Base-by-base conservation (phyloP, 768 basidiomycete genomes). In the Tulasnella sp. region DNA sequence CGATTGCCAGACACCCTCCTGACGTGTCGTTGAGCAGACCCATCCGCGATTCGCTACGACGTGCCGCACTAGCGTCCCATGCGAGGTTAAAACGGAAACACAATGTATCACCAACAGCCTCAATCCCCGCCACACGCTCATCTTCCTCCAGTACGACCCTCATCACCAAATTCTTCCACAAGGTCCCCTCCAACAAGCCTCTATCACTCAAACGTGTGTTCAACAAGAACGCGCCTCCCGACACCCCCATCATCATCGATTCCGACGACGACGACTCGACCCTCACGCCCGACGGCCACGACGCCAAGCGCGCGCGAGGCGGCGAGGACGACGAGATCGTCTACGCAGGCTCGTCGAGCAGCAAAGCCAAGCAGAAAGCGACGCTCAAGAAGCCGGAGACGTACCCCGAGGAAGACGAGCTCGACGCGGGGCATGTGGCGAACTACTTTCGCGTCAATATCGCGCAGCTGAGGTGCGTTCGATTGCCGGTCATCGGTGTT, bases 381-480 rank as follows among this genome's bases (percentile, higher is more conserved):
- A 7, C 43, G 42, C 39, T 37, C 32, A 23, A 32, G 25, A 48
- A 48, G 34, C 15, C 46, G 19, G 27, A 25, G 11, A 25, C 29
- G 46, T 48, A 48, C 27, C 19, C 35, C 19, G 49, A 27, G 17
- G 49, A 42, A 8, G 52, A 17, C 0, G 57, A 57, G 1, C 61
- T 75, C 15, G 62, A 71, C 17, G 62, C 69, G n/a, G 59, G 55
- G 4, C 65, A 67, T 34, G 65, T 75, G 6, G 63, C 80, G 59
- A 74, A 72, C 53, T 57, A 65, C 36, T 83, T 86, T 64, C 69
- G 81, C 51, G 66, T 84, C 8, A 70, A 72, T 37, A 65, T 67
- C 8, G 66, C 66, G 41, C 62, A 49, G 29, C 61, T 82, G 14
- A 72, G 67, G 82, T 78, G 36, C 64, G 76, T n/a, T n/a, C n/a